phyloP scores from a whole-genome alignment of 2,329 filamentous ascomycete species.

The Alternaria sp. region DNA sequence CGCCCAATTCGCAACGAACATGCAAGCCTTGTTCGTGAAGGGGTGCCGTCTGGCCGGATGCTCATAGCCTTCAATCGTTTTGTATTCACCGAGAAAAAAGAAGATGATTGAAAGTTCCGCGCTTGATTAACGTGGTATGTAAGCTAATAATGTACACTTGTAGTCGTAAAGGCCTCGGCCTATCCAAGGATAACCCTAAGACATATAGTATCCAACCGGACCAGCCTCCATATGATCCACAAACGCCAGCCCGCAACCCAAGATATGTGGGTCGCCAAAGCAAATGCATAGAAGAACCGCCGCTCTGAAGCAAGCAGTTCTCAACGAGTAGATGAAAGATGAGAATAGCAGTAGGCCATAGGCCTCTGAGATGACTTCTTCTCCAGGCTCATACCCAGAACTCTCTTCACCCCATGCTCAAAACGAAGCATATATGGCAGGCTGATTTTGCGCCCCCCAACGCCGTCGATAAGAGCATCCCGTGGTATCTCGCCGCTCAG shows the following conservation, averaged over 20 bases:
- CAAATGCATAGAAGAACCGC: constrained; percentile 17
- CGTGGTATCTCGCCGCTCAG: constrained; percentile 15
- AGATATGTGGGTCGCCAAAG: constrained; percentile 11
- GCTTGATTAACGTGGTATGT: constrained; percentile 5
- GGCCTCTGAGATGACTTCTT: constrained; percentile 8
- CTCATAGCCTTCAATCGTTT: too few species aligned
- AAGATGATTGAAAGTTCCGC: neutral
- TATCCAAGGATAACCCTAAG: neutral
- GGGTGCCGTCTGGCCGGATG: too few species aligned
- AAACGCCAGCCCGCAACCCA: constrained; percentile 21
- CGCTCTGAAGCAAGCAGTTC: neutral
- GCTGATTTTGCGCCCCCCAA: neutral
- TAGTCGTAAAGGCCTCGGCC: constrained; percentile 14
- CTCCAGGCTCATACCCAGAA: constrained; percentile 45
- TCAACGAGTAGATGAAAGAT: neutral
- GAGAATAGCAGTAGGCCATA: neutral
- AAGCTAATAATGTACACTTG: constrained; percentile 22
- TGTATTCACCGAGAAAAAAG: neutral
- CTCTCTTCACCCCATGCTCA: neutral
- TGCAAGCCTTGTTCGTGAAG: too few species aligned
- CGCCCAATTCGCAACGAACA: too few species aligned
- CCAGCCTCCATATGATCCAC: constrained; percentile 1
- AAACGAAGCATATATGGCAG: neutral
- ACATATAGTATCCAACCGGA: neutral
- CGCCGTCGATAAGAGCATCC: constrained; percentile 10